These are phyloP conservation scores for Tricholoma saponaceum DNA, from an alignment of 768 basidiomycete species.

Conservation along the genomic window DNA sequence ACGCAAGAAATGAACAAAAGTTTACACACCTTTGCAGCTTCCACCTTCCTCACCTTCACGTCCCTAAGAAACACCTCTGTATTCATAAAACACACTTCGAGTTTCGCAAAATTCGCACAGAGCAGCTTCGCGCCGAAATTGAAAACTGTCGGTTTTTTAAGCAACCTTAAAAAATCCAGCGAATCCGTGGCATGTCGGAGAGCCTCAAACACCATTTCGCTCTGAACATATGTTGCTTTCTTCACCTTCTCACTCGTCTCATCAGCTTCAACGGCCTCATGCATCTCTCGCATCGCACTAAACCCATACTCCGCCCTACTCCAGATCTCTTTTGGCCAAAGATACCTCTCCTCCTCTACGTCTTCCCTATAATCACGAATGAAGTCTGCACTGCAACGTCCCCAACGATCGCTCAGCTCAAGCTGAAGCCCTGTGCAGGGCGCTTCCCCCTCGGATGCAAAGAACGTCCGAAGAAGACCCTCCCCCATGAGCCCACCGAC, in stretches of 20 bases:
- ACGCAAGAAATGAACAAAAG: not conserved
- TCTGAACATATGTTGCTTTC: constrained; percentile 77
- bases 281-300: constrained; percentile 65
- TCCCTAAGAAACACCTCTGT: constrained; percentile 77
- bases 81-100: constrained; percentile 93
- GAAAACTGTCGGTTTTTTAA: too few species aligned
- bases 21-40: constrained; percentile 77
- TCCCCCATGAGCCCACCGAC: constrained; percentile 97
- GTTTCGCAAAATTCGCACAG: constrained; percentile 92
- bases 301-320: constrained; percentile 60
- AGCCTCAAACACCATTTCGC: constrained; percentile 86
- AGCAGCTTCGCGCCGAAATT: constrained; percentile 79
- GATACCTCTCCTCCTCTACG: constrained; percentile 73
- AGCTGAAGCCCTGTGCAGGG: constrained; percentile 69
- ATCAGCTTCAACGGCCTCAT: constrained; percentile 27
- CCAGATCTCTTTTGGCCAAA: constrained; percentile 97
- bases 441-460: constrained; percentile 84
- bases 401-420: constrained; percentile 89
- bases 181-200: constrained; percentile 79
- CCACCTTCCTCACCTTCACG: constrained; percentile 92
- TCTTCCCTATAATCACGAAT: constrained; percentile 95
- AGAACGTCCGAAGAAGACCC: constrained; percentile 84
- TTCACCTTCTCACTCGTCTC: constrained; percentile 19
- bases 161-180: constrained; percentile 88
- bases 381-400: constrained; percentile 93